These are phyloP conservation scores for Carpinus viminea DNA, from an alignment of 306 rosid species.

Conservation along the genomic window DNA sequence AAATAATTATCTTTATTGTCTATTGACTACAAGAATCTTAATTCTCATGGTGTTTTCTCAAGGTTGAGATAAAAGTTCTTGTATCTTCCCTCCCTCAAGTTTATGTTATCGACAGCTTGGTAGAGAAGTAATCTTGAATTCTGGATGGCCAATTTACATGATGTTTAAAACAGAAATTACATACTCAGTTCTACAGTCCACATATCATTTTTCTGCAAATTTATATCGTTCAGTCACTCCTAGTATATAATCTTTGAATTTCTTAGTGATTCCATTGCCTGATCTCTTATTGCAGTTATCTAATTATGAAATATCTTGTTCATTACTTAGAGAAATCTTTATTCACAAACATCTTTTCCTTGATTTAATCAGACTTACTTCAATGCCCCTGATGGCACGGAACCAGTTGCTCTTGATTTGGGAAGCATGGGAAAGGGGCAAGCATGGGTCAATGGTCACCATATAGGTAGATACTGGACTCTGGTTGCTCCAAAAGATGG, in stretches of 20 bases:
- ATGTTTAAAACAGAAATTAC: neutral
- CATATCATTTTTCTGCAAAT: neutral
- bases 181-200: neutral
- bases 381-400: conserved; percentile 70
- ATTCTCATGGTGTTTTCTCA: neutral
- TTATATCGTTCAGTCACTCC: neutral
- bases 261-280: neutral
- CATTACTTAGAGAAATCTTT: conserved; percentile 7
- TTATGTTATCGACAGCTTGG: neutral
- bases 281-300: neutral
- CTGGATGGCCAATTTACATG: neutral
- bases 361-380: conserved; percentile 63
- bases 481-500: conserved; percentile 73
- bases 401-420: conserved; percentile 85
- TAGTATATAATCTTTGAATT: neutral
- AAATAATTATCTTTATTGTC: neutral
- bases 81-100: neutral
- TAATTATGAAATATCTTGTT: neutral
- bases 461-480: conserved; percentile 97
- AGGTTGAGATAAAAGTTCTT: neutral
- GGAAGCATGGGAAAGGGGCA: conserved; percentile 99
- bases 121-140: neutral
- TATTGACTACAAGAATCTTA: neutral
- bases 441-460: conserved; percentile 96
- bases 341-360: conserved; percentile 5